These are phyloP conservation scores for Penicillium frequentans DNA, from an alignment of 2,329 filamentous ascomycete genomes.

Conservation along the genomic window DNA sequence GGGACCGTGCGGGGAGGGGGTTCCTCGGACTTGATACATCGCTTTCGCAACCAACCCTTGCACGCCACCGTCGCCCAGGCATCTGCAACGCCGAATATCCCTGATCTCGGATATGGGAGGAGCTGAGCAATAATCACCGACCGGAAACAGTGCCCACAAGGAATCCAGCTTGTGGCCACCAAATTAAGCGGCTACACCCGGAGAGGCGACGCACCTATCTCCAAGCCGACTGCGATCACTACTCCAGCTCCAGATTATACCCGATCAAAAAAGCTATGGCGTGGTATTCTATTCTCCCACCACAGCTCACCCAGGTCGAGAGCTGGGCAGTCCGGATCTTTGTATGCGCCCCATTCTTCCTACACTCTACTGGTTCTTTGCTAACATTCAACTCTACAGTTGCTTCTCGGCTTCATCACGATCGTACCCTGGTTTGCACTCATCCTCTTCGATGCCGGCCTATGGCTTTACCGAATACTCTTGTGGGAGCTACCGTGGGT, in stretches of 20 bases:
- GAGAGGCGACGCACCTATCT: background rate
- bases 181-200: background rate
- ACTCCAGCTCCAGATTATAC: background rate
- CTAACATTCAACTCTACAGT: constrained; percentile 38
- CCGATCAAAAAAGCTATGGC: constrained; percentile 50
- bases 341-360: constrained; percentile 46
- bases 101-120: background rate
- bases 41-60: background rate
- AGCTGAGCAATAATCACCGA: background rate
- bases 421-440: constrained; percentile 64
- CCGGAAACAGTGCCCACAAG: background rate
- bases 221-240: no score
- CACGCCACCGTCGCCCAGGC: background rate
- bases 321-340: constrained; percentile 63
- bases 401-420: constrained; percentile 60
- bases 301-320: constrained; percentile 58
- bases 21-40: background rate
- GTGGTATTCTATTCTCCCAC: constrained; percentile 65
- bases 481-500: constrained; percentile 57
- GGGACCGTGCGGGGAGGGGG: constrained; percentile 11
- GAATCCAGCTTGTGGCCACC: background rate
- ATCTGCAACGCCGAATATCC: background rate
- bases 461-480: constrained; percentile 61
- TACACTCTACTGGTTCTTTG: background rate
- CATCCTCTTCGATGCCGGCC: constrained; percentile 62